Evolutionary conservation across 2,329 filamentous ascomycete genomes (phyloP), one percentile per base, ranked within the genome.

Genomic region (Hysterium pulicare): DNA sequence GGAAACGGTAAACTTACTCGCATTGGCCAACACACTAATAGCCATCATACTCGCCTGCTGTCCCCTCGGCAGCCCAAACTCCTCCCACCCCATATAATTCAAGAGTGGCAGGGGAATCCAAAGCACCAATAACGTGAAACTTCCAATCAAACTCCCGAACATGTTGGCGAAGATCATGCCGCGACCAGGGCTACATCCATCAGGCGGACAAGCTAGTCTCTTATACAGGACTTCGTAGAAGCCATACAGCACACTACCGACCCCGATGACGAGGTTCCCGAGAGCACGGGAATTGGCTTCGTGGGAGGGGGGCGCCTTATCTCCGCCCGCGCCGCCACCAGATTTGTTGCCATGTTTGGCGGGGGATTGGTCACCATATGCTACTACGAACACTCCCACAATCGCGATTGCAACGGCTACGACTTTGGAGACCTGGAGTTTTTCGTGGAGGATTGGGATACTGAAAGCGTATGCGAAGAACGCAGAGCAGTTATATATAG

Each of bases 381-480:
- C 93, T 17, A 98, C 90, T n/a, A 97, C 78, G 26, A 98, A 76
- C 15, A 98, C 93, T 37, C 93, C 93, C 0, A 82, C 70, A 47
- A 97, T 94, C 41, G 93, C 93, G 30, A 98, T 79, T 9, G 81
- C 76, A 1, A 98, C 93, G 3, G 91, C 87, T 38, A 94, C 64
- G 21, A 90, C 83, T 72, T 98, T 98, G 70, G 88, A 88, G 28
- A 84, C 70, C 17, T 88, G 83, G 10, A 96, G 71, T 52, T 86
- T 88, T 67, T 98, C 93, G 44, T 87, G 83, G 2, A 98, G 75
- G 15, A 98, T 70, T 1, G 90, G 90, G 33, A 98, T 90, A 34
- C 87, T 94, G 64, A 98, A 98, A 10, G 88, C 91, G 63, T 98
- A 98, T 37, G 93, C 93, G 66, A 98, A 98, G 70, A 98, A 98